Base-by-base conservation (phyloP, 257 asterid species). In the Jaltomata sinuosa region DNA sequence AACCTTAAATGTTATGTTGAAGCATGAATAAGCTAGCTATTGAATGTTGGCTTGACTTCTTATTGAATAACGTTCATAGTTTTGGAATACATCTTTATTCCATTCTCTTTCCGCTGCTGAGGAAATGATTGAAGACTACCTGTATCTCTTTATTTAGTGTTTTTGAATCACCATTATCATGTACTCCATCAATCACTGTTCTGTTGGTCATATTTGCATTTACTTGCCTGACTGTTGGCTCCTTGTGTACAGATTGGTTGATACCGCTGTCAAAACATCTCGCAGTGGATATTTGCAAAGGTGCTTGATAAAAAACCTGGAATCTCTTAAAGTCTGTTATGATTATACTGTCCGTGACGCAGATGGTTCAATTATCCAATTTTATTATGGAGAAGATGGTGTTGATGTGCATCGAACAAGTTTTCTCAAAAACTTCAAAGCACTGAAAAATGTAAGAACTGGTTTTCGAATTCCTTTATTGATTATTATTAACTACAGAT, bases 281-380 rank as follows among this genome's bases (percentile, higher is more conserved):
- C 99, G 99, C 57, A 96, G 99, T 91, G 99, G 99, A 86, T 96
- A 96, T 91, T 88, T 96, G 50, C 99, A 96, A 80, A 91, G 99
- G 86, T 93, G 97, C 85, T 92, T 96, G 83, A 81, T 96, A 81
- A 96, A 96, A 86, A 96, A 96, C 87, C 95, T 96, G 4, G 99
- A 96, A 93, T 90, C 97, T 88, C 90, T 96, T 86, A 96, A 91
- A 92, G 98, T 96, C 83, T 87, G 94, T 88, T 93, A 96, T 85
- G 99, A 96, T 87, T 91, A 90, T 88, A 96, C 98, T 31, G 99
- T 96, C 64, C 99, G 98, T 83, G 98, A 96, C 89, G 91, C 98
- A 78, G 99, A 96, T 93, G 98, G 98, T 85, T 94, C 99, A 83
- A 90, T 96, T 31, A 84, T 96, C 87, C 99, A 96, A 83, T 96